Evolutionary conservation across 768 basidiomycete genomes (phyloP).

Genomic region (Pluteus cervinus): DNA sequence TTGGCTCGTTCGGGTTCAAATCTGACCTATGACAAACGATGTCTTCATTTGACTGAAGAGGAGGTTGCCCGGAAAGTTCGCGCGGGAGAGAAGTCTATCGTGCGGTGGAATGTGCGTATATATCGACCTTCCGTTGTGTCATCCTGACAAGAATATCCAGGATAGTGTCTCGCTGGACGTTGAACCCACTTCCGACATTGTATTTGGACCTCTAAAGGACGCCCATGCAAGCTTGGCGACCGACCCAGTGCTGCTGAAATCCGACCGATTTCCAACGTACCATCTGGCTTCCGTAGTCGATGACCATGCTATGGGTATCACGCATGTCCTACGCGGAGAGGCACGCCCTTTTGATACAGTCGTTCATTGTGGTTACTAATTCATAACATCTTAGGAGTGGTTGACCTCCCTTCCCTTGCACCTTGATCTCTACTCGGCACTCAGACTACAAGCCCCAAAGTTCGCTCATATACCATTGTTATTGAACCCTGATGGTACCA

Average conservation of each 20-base stretch:
- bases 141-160: conserved; percentile 25
- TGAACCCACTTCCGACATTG: conserved; percentile 52
- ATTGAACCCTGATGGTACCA: conserved; percentile 83
- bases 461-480: conserved; percentile 92
- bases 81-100: conserved; percentile 71
- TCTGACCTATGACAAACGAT: conserved; percentile 82
- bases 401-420: conserved; percentile 89
- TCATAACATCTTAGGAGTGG: conserved; percentile 69
- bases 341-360: conserved; percentile 28
- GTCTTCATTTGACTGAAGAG: conserved; percentile 81
- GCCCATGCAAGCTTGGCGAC: conserved; percentile 76
- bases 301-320: conserved; percentile 93
- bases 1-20: conserved; percentile 71
- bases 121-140: not conserved
- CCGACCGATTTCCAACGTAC: conserved; percentile 92
- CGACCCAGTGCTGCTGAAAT: conserved; percentile 89
- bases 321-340: conserved; percentile 93
- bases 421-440: conserved; percentile 78
- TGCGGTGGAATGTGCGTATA: conserved; percentile 78
- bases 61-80: conserved; percentile 71
- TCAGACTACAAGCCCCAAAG: conserved; percentile 64
- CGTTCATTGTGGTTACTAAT: not conserved
- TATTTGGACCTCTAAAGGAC: conserved; percentile 72
- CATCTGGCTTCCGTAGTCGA: conserved; percentile 95
- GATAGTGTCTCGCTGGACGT: conserved; percentile 51